Conservation (phyloP, 345 rosid genomes). For the Hevea brasiliensis region DNA sequence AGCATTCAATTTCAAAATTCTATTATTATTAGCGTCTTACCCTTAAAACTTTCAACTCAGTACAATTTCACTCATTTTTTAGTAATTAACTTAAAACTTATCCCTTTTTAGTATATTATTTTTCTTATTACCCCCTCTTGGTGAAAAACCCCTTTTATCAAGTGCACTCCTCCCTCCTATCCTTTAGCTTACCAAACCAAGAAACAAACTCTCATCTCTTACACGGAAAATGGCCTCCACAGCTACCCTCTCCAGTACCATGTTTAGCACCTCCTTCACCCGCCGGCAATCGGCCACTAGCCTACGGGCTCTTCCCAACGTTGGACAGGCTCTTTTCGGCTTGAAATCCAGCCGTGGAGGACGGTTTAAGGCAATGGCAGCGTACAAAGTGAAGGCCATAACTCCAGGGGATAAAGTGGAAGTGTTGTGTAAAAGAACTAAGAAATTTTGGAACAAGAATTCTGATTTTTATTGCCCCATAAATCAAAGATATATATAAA, state of each 20-base stretch:
- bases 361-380: constrained; percentile 60
- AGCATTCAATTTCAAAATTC: constrained; percentile 23
- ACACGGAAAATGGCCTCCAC: constrained; percentile 39
- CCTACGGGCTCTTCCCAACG: constrained; percentile 49
- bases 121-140: too few species aligned
- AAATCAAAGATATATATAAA: too few species aligned
- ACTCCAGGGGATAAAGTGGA: constrained; percentile 65
- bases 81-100: too few species aligned
- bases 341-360: constrained; percentile 53
- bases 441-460: too few species aligned
- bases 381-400: constrained; percentile 68
- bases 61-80: too few species aligned
- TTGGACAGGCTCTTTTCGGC: constrained; percentile 59
- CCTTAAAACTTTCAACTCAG: too few species aligned
- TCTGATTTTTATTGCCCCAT: too few species aligned
- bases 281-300: constrained; percentile 41
- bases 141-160: constrained; percentile 5
- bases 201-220: background rate
- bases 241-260: constrained; percentile 61
- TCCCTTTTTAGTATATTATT: too few species aligned
- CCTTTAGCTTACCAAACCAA: background rate
- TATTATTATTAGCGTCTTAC: too few species aligned
- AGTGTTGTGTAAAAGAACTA: too few species aligned
- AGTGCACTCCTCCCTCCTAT: background rate
- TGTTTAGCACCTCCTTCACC: constrained; percentile 60